phyloP scores from a whole-genome alignment of 441 rosid genomes.

The Erysimum cheiri region DNA sequence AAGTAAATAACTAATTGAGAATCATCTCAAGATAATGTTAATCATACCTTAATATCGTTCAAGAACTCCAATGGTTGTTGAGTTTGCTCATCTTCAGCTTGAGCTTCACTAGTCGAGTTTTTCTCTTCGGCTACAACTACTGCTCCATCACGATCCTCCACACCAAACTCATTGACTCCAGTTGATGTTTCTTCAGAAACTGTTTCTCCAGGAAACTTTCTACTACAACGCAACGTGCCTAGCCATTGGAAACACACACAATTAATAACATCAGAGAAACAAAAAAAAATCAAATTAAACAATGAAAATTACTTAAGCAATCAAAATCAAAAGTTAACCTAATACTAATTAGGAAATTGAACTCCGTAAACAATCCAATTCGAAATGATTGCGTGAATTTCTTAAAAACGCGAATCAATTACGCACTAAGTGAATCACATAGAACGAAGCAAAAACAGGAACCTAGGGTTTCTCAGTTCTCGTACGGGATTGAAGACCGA shows the following conservation, averaged over 20 bases:
- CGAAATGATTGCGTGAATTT: not conserved
- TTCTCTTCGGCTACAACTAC: slow-evolving; percentile 44
- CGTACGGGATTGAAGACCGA: slow-evolving; percentile 53
- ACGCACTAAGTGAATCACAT: not conserved
- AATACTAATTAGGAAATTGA: not conserved
- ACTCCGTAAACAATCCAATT: not conserved
- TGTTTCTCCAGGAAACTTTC: slow-evolving; percentile 55
- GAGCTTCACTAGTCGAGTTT: slow-evolving; percentile 43
- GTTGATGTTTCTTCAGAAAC: slow-evolving; percentile 56
- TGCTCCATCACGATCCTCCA: slow-evolving; percentile 48
- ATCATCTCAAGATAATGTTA: slow-evolving; percentile 40
- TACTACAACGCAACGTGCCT: slow-evolving; percentile 46
- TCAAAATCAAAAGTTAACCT: not conserved
- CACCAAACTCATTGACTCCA: slow-evolving; percentile 49
- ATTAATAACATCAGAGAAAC: not conserved
- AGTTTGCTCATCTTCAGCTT: slow-evolving; percentile 44
- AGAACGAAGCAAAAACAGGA: slow-evolving; percentile 12
- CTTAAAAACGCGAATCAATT: not conserved
- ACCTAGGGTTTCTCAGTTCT: slow-evolving; percentile 25
- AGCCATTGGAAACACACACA: slow-evolving; percentile 3
- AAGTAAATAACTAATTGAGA: not conserved
- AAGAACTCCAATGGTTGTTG: slow-evolving; percentile 52
- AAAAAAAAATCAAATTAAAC: too few species aligned
- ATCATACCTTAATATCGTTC: slow-evolving; percentile 61
- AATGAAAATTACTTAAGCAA: not conserved